These are phyloP conservation scores for Gracilaria gracilis DNA, from an alignment of 23 red algal genomes.

Conservation along the genomic window DNA sequence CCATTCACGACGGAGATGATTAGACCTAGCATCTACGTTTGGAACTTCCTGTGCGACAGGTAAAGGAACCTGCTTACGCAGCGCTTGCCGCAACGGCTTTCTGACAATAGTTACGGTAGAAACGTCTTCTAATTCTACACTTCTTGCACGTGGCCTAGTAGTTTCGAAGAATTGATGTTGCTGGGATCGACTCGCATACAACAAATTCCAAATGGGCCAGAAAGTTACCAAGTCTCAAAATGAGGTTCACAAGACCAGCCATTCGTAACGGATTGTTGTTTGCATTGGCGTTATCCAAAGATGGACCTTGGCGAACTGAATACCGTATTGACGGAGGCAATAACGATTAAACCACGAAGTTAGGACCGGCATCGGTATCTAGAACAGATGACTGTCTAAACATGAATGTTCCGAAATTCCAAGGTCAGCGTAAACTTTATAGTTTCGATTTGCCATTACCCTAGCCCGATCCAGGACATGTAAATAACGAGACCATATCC, in stretches of 20 bases:
- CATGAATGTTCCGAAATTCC: not conserved
- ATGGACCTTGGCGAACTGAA: not conserved
- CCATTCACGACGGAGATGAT: too few species aligned
- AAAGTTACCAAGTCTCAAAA: not conserved
- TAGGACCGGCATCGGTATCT: not conserved
- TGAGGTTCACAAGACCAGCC: not conserved
- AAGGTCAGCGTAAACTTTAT: not conserved
- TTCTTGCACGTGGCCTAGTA: not conserved
- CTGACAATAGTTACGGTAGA: not conserved
- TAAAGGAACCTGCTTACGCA: too few species aligned
- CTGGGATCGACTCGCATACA: not conserved
- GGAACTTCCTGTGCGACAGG: too few species aligned
- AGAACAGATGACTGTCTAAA: not conserved
- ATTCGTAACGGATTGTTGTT: not conserved
- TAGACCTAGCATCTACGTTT: too few species aligned
- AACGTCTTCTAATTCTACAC: not conserved
- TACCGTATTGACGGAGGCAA: not conserved
- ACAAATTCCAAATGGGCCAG: not conserved
- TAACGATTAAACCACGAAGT: not conserved
- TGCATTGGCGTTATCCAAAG: not conserved
- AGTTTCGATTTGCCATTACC: not conserved
- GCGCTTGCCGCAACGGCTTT: not conserved
- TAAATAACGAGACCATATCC: not conserved
- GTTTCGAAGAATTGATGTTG: not conserved
- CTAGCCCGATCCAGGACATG: not conserved